Percentiles rank a stretch among this genome's conserved stretches.
These are phyloP conservation scores for Verticillium albo-atrum DNA, from an alignment of 2,329 filamentous ascomycete genomes.

Conservation along the genomic window DNA sequence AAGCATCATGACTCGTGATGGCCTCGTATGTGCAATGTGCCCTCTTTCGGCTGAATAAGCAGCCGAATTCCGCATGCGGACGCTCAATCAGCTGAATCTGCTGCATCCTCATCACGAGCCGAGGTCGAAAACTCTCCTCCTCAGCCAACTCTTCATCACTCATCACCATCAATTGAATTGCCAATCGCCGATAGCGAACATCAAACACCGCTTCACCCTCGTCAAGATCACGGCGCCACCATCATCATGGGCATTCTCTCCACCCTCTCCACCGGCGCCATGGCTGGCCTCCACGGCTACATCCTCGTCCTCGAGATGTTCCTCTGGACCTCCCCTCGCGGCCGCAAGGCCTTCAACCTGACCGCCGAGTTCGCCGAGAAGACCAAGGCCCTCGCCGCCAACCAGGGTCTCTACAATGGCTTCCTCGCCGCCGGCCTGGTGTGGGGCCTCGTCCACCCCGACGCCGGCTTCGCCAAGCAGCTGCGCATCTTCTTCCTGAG, in stretches of 20 bases:
- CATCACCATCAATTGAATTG: neutral
- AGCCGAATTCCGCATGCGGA: neutral
- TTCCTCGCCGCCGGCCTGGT: slow-evolving; percentile 44
- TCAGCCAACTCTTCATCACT: neutral
- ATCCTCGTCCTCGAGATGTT: slow-evolving; percentile 46
- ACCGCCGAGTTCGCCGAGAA: slow-evolving; percentile 39
- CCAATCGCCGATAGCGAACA: neutral
- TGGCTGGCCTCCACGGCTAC: slow-evolving; percentile 41
- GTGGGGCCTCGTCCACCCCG: slow-evolving; percentile 43
- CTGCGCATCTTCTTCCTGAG: slow-evolving; percentile 43
- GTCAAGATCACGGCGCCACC: neutral
- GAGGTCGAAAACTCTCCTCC: neutral
- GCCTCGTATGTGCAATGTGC: neutral
- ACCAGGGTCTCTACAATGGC: slow-evolving; percentile 50
- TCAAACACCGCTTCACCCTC: neutral
- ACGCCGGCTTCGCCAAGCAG: slow-evolving; percentile 33
- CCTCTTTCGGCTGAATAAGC: neutral
- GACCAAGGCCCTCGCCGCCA: slow-evolving; percentile 40
- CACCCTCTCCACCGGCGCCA: slow-evolving; percentile 26
- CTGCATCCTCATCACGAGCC: neutral
- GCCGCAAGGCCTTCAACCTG: slow-evolving; percentile 38
- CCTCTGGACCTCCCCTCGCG: slow-evolving; percentile 42
- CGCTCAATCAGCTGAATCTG: neutral
- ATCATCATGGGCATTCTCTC: slow-evolving; percentile 27
- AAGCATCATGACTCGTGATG: neutral